Conservation (phyloP, 768 basidiomycete genomes). For the Daedaleopsis sinensis region DNA sequence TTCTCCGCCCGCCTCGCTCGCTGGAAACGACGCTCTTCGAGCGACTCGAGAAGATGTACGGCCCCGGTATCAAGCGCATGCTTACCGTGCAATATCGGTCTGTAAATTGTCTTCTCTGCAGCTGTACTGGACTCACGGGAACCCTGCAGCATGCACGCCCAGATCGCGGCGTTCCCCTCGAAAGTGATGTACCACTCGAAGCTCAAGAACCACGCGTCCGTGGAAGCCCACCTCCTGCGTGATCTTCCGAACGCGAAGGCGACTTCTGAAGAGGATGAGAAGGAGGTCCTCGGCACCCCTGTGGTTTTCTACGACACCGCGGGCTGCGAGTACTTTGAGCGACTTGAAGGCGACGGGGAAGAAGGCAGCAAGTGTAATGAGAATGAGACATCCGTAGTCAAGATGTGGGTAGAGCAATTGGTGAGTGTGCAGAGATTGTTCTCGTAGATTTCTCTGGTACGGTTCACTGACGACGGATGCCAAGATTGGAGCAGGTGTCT, state of each 20-base stretch:
- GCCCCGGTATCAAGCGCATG: slow-evolving; percentile 80
- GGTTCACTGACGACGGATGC: not conserved
- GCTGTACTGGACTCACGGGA: not conserved
- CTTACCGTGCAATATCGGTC: slow-evolving; percentile 89
- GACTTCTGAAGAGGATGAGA: slow-evolving; percentile 63
- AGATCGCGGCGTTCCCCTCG: slow-evolving; percentile 87
- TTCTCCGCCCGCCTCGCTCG: slow-evolving; percentile 63
- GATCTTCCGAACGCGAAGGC: slow-evolving; percentile 62
- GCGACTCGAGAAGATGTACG: slow-evolving; percentile 88
- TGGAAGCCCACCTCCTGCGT: slow-evolving; percentile 69
- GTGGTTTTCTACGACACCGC: slow-evolving; percentile 95
- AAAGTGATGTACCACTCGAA: slow-evolving; percentile 77
- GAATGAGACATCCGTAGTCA: slow-evolving; percentile 89
- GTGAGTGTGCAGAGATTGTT: slow-evolving; percentile 49
- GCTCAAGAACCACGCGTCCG: slow-evolving; percentile 76
- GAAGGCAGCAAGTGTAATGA: slow-evolving; percentile 94
- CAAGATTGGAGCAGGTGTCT: slow-evolving; percentile 68
- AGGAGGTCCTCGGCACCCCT: slow-evolving; percentile 74
- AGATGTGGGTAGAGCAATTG: slow-evolving; percentile 78
- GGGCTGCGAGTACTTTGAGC: slow-evolving; percentile 92
- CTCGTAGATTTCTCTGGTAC: not conserved
- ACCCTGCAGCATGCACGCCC: slow-evolving; percentile 76
- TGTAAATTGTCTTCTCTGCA: slow-evolving; percentile 18
- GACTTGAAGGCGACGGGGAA: slow-evolving; percentile 74
- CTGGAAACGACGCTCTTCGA: slow-evolving; percentile 92